These are phyloP conservation scores for Acer negundo DNA, from an alignment of 345 rosid species.

Conservation along the genomic window DNA sequence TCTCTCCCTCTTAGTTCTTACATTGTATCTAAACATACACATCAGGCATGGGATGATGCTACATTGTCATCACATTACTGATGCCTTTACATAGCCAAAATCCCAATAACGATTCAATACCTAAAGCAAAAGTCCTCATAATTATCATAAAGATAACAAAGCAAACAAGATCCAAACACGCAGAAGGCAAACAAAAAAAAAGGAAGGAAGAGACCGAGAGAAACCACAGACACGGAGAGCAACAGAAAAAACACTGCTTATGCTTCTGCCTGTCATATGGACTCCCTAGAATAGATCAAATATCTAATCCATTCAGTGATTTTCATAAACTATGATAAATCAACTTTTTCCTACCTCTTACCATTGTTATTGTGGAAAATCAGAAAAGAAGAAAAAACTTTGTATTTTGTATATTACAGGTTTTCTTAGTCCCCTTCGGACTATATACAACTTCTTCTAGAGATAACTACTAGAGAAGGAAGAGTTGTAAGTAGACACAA, in stretches of 20 bases:
- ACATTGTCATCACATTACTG: neutral
- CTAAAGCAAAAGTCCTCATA: neutral
- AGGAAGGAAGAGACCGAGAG: neutral
- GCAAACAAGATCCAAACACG: neutral
- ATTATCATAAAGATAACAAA: neutral
- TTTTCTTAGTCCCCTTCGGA: no score
- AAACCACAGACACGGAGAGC: neutral
- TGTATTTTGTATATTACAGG: no score
- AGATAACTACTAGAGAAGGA: no score
- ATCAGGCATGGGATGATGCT: neutral
- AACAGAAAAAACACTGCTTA: neutral
- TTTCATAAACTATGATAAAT: neutral
- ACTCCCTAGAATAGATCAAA: neutral
- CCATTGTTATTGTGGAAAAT: neutral
- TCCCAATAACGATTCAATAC: neutral
- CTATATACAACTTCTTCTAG: no score
- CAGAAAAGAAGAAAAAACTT: no score
- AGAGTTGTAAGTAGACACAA: no score
- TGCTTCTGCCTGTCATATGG: neutral
- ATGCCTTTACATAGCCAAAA: neutral
- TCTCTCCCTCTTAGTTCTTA: neutral
- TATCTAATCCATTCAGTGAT: neutral
- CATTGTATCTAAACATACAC: neutral
- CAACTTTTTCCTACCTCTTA: neutral
- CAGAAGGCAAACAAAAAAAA: neutral